phyloP scores from a whole-genome alignment of 108 stramenopile genomes.

The Asterionellopsis glacialis region DNA sequence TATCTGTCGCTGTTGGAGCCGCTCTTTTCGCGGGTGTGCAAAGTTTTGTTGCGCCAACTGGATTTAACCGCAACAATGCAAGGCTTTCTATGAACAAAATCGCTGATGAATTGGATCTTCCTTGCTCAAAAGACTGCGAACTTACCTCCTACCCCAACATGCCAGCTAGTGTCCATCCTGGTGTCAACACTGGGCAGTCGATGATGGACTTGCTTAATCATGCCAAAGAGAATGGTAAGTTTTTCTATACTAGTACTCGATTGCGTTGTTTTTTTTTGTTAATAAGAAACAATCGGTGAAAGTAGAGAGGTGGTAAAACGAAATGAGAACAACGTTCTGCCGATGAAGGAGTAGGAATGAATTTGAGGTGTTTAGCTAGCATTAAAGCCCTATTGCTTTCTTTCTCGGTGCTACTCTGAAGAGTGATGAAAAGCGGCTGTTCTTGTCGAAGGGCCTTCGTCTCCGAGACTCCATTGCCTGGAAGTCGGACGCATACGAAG shows the following conservation, averaged over 20 bases:
- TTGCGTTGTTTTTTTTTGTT: too few relatives aligned
- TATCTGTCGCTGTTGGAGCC: slow-evolving; percentile 3
- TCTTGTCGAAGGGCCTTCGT: too few relatives aligned
- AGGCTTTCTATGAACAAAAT: slow-evolving; percentile 16
- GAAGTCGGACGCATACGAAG: too few relatives aligned
- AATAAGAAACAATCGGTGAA: too few relatives aligned
- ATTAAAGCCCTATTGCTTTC: too few relatives aligned
- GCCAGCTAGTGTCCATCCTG: slow-evolving; percentile 73
- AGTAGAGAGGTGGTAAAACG: too few relatives aligned
- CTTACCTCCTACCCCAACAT: slow-evolving; percentile 67
- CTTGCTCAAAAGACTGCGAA: slow-evolving; percentile 79
- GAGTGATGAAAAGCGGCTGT: too few relatives aligned
- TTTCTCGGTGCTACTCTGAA: too few relatives aligned
- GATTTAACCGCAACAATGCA: neutral
- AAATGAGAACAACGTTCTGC: too few relatives aligned
- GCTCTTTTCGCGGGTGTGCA: slow-evolving; percentile 11
- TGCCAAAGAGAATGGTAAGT: slow-evolving; percentile 72
- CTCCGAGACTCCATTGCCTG: too few relatives aligned
- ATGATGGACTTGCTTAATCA: slow-evolving; percentile 72
- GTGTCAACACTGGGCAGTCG: slow-evolving; percentile 73
- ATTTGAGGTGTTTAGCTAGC: too few relatives aligned
- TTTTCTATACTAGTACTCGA: neutral
- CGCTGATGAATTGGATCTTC: slow-evolving; percentile 58
- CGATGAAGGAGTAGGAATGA: too few relatives aligned
- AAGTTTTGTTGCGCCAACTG: slow-evolving; percentile 1